Percentiles rank a stretch among this genome's conserved stretches.
Conservation (phyloP, 495 filamentous ascomycete species). For the Paragyromitra xinjiangensis region DNA sequence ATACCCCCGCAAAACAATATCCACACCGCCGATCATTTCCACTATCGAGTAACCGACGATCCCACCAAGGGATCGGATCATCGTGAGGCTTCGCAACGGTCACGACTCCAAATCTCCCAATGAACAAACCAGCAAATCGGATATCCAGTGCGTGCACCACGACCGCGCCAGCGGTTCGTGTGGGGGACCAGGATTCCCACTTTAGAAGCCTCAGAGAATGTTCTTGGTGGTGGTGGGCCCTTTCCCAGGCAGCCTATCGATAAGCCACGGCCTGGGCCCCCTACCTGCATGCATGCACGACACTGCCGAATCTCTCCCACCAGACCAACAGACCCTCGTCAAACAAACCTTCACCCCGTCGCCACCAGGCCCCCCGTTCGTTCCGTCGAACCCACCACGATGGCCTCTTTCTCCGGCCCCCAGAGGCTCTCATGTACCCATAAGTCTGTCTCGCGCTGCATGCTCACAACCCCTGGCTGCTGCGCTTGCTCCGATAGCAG, state of each 20-base stretch:
- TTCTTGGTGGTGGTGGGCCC: slow-evolving; percentile 13
- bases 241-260: slow-evolving; percentile 20
- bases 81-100: slow-evolving; percentile 13
- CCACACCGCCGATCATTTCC: not conserved
- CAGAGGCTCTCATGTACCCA: slow-evolving; percentile 32
- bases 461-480: slow-evolving; percentile 28
- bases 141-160: not conserved
- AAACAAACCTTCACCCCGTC: not conserved
- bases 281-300: slow-evolving; percentile 33
- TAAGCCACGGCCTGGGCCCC: not conserved
- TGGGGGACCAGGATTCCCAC: slow-evolving; percentile 10
- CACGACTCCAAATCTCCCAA: not conserved
- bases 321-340: slow-evolving; percentile 17
- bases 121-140: slow-evolving; percentile 4
- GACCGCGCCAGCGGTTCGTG: not conserved
- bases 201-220: slow-evolving; percentile 29
- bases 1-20: not conserved
- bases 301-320: slow-evolving; percentile 5
- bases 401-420: slow-evolving; percentile 9
- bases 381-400: slow-evolving; percentile 11
- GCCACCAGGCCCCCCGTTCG: slow-evolving; percentile 24
- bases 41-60: not conserved
- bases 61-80: slow-evolving; percentile 1
- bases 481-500: slow-evolving; percentile 41
- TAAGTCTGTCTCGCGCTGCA: slow-evolving; percentile 31